Percentiles rank a stretch among this genome's conserved stretches.
These are phyloP conservation scores for Chaetomiaceae sp. DNA, from an alignment of 2,329 filamentous ascomycete genomes.

Conservation along the genomic window DNA sequence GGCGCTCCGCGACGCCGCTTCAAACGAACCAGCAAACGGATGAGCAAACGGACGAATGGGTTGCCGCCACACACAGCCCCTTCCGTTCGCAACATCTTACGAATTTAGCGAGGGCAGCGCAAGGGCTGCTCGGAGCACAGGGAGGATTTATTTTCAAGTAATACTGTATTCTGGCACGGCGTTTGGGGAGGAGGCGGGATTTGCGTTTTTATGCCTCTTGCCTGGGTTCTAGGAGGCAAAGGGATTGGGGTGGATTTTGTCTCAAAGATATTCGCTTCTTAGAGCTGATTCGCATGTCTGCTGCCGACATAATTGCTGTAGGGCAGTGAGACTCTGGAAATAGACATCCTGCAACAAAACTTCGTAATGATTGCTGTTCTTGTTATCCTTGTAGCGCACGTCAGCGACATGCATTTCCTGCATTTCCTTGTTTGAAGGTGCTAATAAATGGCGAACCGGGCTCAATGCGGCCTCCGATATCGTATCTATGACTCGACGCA, in stretches of 20 bases:
- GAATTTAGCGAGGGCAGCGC: neutral
- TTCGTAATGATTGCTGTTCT: too few relatives aligned
- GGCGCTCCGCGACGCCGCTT: neutral
- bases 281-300: neutral
- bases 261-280: conserved; percentile 1
- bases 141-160: neutral
- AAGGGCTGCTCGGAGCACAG: neutral
- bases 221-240: neutral
- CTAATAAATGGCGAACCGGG: neutral
- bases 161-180: conserved; percentile 13
- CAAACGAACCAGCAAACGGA: too few relatives aligned
- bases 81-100: neutral
- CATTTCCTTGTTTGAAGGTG: too few relatives aligned
- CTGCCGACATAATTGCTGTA: neutral
- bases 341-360: neutral
- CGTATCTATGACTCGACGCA: conserved; percentile 13
- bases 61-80: neutral
- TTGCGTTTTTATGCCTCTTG: neutral
- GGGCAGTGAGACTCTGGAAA: neutral
- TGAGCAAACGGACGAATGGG: neutral
- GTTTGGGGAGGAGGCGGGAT: conserved; percentile 1
- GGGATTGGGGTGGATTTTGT: neutral
- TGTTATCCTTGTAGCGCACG: too few relatives aligned
- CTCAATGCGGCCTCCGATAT: conserved; percentile 3
- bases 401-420: too few relatives aligned